phyloP scores from a whole-genome alignment of 352 stramenopile species.

The Phytophthora idaei region DNA sequence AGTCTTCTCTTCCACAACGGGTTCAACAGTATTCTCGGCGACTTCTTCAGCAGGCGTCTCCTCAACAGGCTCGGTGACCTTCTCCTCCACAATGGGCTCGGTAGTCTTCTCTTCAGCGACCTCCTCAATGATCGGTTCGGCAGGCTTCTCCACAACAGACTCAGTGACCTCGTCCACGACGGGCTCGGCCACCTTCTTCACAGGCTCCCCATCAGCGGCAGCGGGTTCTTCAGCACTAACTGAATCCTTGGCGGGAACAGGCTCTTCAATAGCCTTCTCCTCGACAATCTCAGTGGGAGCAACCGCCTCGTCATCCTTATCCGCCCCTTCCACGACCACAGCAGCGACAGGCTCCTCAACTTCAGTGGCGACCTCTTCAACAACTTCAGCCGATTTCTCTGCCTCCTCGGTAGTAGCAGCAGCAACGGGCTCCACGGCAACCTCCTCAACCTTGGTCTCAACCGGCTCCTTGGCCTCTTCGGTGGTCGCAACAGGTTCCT shows the following conservation, averaged over 20 bases:
- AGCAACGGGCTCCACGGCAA: not conserved
- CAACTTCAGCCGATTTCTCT: conserved; percentile 1
- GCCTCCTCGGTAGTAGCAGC: not conserved
- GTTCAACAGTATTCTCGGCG: not conserved
- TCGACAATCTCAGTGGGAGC: not conserved
- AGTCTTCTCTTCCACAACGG: not conserved
- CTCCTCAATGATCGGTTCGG: not conserved
- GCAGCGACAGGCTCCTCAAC: conserved; percentile 8
- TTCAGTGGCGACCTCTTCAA: conserved; percentile 5
- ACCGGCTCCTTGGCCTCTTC: conserved; percentile 12
- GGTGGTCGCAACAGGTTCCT: conserved; percentile 9
- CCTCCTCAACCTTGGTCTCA: conserved; percentile 1
- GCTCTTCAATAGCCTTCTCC: not conserved
- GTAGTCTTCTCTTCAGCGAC: not conserved
- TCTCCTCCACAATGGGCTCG: not conserved
- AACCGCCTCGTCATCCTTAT: not conserved
- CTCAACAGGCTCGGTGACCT: not conserved
- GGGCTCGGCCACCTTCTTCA: not conserved
- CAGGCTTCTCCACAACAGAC: not conserved
- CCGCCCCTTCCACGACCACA: conserved; percentile 2
- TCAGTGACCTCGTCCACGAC: not conserved
- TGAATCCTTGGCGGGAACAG: not conserved
- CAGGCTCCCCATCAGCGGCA: not conserved
- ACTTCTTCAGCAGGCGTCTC: not conserved
- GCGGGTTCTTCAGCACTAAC: not conserved